A percentile compares a stretch with the other conserved stretches of the same genome.
phyloP scores from a whole-genome alignment of 495 filamentous ascomycete genomes.

The Chaetomium tenue region DNA sequence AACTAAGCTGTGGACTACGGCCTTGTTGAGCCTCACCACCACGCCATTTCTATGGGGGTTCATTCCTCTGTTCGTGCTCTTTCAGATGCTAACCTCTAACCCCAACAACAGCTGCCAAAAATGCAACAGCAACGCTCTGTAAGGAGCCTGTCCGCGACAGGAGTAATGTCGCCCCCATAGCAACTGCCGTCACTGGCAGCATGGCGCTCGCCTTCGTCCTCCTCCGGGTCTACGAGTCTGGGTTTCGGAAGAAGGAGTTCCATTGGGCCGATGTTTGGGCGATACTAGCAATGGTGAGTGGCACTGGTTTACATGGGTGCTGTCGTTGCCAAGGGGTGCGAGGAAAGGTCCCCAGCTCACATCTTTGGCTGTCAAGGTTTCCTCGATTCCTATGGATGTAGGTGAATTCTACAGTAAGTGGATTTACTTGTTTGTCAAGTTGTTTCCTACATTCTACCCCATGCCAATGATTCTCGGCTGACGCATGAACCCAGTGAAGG shows the following conservation, averaged over 20 bases:
- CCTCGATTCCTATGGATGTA: constrained; percentile 1
- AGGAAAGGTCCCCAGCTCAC: neutral
- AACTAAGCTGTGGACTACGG: too few species aligned
- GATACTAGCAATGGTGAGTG: neutral
- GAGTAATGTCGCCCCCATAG: neutral
- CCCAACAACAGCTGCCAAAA: neutral
- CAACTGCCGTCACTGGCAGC: neutral
- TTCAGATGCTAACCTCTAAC: neutral
- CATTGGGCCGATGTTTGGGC: neutral
- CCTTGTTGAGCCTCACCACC: too few species aligned
- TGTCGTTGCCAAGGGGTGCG: neutral
- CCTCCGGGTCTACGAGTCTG: neutral
- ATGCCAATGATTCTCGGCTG: neutral
- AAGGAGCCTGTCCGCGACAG: constrained; percentile 1
- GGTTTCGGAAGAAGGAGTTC: neutral
- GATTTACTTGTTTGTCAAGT: neutral
- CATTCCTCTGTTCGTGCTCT: too few species aligned
- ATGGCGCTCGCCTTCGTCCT: neutral
- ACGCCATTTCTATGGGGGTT: too few species aligned
- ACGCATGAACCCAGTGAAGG: neutral
- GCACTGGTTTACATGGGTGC: neutral
- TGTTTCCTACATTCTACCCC: neutral
- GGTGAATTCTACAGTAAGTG: constrained; percentile 6
- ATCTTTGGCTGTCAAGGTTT: neutral
- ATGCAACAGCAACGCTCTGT: constrained; percentile 5